A percentile compares a stretch with the other conserved stretches of the same genome.
phyloP scores from a whole-genome alignment of 2,329 filamentous ascomycete genomes.

The Verticillium albo-atrum region DNA sequence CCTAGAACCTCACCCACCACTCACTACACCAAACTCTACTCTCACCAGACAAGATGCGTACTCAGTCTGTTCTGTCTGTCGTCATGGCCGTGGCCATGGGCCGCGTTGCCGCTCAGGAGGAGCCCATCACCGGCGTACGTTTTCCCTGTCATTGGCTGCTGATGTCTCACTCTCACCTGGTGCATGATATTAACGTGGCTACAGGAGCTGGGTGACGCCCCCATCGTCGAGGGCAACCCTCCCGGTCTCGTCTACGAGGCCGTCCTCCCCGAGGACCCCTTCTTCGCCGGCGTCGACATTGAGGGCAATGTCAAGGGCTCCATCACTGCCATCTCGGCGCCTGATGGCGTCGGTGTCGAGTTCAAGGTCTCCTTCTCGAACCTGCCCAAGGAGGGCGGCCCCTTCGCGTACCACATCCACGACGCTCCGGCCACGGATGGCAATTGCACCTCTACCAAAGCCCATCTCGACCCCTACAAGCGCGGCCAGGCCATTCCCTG shows the following conservation, averaged over 20 bases:
- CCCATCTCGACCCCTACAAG: constrained; percentile 67
- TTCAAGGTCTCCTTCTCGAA: constrained; percentile 54
- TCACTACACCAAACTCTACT: too few species aligned
- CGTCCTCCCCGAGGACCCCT: constrained; percentile 46
- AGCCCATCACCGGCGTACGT: constrained; percentile 12
- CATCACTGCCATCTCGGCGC: constrained; percentile 40
- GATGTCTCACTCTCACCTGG: neutral
- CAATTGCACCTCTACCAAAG: constrained; percentile 65
- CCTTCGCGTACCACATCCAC: constrained; percentile 71
- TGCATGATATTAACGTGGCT: neutral
- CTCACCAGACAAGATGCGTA: constrained; percentile 11
- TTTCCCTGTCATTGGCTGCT: neutral
- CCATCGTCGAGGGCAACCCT: constrained; percentile 52
- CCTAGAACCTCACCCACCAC: neutral
- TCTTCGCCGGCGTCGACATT: constrained; percentile 42
- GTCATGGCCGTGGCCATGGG: constrained; percentile 22
- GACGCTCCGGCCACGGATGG: constrained; percentile 60
- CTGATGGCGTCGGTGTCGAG: constrained; percentile 49
- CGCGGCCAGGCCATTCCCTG: constrained; percentile 61
- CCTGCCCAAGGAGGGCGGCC: constrained; percentile 51
- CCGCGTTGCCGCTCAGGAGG: constrained; percentile 18
- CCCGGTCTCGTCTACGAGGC: constrained; percentile 49
- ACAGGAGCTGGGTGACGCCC: constrained; percentile 43
- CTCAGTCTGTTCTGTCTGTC: constrained; percentile 16
- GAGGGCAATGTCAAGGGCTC: constrained; percentile 51